Evolutionary conservation across 2,329 filamentous ascomycete genomes (phyloP), one percentile per base, ranked within the genome.

Genomic region (Sarocladium brachiariae): DNA sequence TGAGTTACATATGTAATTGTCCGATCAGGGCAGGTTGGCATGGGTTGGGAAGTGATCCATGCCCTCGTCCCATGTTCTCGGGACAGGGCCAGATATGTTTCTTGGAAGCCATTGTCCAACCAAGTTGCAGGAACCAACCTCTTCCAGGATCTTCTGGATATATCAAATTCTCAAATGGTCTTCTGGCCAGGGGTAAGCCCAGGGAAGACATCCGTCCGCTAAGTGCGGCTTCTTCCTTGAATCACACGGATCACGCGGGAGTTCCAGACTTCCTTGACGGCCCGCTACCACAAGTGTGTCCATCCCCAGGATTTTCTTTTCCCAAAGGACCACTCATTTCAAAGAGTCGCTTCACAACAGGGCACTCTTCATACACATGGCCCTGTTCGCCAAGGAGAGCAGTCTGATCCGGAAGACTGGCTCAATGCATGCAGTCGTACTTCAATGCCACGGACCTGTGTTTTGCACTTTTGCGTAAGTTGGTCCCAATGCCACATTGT

Each of bases 91-190:
- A 47, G 43, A 47, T 47, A 33, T 33, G n/a, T 24, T 31, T 25
- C 43, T 47, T 47, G 25, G 23, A n/a, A 33, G 50, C 31, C 53
- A 55, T 57, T 55, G 56, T 51, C 43, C 43, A 47, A 47, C 43
- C 43, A 47, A 21, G 16, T 30, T 8, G 7, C 10, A 47, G 43
- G 33, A 47, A n/a, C 16, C 51, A 50, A 34, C 51, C 51, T 52
- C 41, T 16, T 27, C 39, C n/a, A n/a, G n/a, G 23, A 11, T 25
- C 21, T 43, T 24, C 39, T 25, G 39, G 30, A 23, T 24, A 34
- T 23, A 31, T 33, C 21, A 18, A 7, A 43, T 10, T 16, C 27
- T 49, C 18, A 14, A 11, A 25, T 13, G 30, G 45, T 3, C 25
- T 19, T 35, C 23, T 49, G n/a, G 11, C n/a, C 9, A 16, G 45